These are phyloP conservation scores for Kuraishia molischiana DNA, from an alignment of 805 yeast genomes.

Conservation along the genomic window DNA sequence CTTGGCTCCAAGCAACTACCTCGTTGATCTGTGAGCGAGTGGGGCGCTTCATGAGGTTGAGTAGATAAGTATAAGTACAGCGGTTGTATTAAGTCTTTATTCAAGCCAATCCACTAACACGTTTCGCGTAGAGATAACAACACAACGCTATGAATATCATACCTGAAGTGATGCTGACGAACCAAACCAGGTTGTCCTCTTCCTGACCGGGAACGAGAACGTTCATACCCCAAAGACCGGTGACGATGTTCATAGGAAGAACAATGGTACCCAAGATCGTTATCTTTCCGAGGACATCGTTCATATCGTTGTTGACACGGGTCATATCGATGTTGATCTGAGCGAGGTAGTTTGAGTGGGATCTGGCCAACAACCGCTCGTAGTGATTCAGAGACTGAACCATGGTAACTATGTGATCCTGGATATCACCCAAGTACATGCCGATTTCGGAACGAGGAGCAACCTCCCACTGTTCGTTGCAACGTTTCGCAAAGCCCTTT, in stretches of 20 bases:
- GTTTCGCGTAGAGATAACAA: conserved; percentile 39
- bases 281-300: conserved; percentile 89
- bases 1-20: conserved; percentile 55
- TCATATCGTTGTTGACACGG: conserved; percentile 91
- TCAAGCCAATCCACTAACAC: conserved; percentile 19
- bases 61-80: not conserved
- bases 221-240: conserved; percentile 99
- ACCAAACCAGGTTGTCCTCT: conserved; percentile 53
- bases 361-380: conserved; percentile 85
- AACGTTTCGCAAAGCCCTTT: conserved; percentile 86
- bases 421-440: conserved; percentile 93
- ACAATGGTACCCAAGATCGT: conserved; percentile 93
- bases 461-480: conserved; percentile 74
- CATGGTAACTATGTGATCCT: conserved; percentile 97
- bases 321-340: conserved; percentile 98
- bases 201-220: conserved; percentile 92
- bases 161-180: conserved; percentile 37
- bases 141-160: conserved; percentile 37
- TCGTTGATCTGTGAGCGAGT: conserved; percentile 18
- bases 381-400: conserved; percentile 90
- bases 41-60: not conserved
- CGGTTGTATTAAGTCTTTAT: not conserved
- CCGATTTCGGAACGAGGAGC: conserved; percentile 83
- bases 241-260: conserved; percentile 86
- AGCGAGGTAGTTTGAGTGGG: conserved; percentile 94